Evolutionary conservation across 306 rosid genomes (phyloP).

Genomic region (Ceratonia siliqua): DNA sequence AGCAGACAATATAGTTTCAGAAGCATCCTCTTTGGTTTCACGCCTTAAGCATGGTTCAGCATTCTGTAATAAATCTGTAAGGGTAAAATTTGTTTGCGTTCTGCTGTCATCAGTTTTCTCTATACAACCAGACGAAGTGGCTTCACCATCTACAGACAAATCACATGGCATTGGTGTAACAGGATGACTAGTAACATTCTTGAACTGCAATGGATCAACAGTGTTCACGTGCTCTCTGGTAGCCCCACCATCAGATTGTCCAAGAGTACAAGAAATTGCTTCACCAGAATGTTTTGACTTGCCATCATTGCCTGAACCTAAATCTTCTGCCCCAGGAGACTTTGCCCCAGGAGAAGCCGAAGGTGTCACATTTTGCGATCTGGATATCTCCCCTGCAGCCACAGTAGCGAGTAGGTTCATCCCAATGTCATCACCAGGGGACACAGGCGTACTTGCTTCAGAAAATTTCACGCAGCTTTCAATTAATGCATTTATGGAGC

Average conservation of each 20-base stretch:
- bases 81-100: constrained; percentile 17
- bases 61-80: constrained; percentile 29
- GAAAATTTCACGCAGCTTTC: constrained; percentile 81
- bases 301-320: constrained; percentile 43
- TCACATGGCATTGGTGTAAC: background rate
- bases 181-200: constrained; percentile 27
- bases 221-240: constrained; percentile 30
- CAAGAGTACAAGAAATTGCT: constrained; percentile 12
- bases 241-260: constrained; percentile 36
- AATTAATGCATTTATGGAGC: constrained; percentile 75
- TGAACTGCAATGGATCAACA: constrained; percentile 31
- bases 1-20: constrained; percentile 22
- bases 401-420: constrained; percentile 86
- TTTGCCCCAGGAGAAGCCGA: constrained; percentile 52
- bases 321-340: constrained; percentile 44
- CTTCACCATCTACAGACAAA: constrained; percentile 38
- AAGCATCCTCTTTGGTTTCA: constrained; percentile 28
- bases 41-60: constrained; percentile 30
- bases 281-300: constrained; percentile 44
- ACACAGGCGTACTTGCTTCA: constrained; percentile 54
- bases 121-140: constrained; percentile 28
- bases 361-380: constrained; percentile 61
- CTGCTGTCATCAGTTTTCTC: constrained; percentile 38
- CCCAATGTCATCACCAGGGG: constrained; percentile 68
- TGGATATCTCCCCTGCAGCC: constrained; percentile 76